Base-by-base conservation (phyloP, 2,329 filamentous ascomycete species). In the Elsinoe ampelina region DNA sequence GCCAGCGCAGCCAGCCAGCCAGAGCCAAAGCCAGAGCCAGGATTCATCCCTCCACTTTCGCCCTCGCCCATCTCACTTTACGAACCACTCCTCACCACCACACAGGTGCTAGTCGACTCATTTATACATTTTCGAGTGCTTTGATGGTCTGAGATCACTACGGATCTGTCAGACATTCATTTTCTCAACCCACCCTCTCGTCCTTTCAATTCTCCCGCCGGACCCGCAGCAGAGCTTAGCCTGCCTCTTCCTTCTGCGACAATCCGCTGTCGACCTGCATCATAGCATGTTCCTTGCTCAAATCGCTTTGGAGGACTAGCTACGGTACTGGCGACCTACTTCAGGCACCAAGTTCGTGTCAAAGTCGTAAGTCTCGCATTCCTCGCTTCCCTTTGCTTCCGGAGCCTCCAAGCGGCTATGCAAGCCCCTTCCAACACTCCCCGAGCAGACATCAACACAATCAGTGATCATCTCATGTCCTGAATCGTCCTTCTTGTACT, bases 1-100 rank as follows among this genome's bases (percentile, higher is more conserved):
- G 48, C 48, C 41, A 45, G 41, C 48, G 15, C 20, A 52, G 48
- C 48, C 41, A 45, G 41, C 41, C 12, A 42, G 39, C 39, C 41
- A 30, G 26, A 30, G 26, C 26, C 41, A 32, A 50, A 50, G 48
- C 34, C 48, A 52, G 30, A 36, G 48, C 48, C 48, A 52, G 48
- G 48, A 52, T 52, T 52, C 48, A 52, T 52, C 48, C 48, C 48
- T 52, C 48, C 48, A 52, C 48, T 52, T 39, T 52, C 35, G 30
- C 38, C 48, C 19, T 39, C 34, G 15, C 34, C 48, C 48, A 52
- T 52, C 48, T 52, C 26, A 35, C 48, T 52, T 52, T 15, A 34
- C 36, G 38, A 34, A 34, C 48, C 48, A 52, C 35, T 35, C 35
- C 38, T 36, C 48, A 38, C 48, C 32, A 34, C 4, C 8, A 34